A percentile compares a stretch with the other conserved stretches of the same genome.
phyloP scores from a whole-genome alignment of 2,329 filamentous ascomycete species.

The Xenosphaeropsis pyriputrescens region DNA sequence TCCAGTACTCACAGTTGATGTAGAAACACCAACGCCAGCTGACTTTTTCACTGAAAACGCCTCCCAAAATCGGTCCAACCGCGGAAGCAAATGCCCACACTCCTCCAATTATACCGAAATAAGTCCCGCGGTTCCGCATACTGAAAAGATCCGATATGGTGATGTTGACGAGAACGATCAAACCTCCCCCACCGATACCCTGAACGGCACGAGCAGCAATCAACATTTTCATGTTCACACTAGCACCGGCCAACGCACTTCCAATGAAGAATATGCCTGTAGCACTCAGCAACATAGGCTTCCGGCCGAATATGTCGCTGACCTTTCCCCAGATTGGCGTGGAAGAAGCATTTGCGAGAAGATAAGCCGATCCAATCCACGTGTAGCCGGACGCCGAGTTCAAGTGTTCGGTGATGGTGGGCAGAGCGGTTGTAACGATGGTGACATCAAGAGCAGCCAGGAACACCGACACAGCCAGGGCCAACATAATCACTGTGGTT shows the following conservation, averaged over 20 bases:
- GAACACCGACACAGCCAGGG: constrained; percentile 17
- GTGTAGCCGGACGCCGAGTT: constrained; percentile 39
- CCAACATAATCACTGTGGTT: constrained; percentile 16
- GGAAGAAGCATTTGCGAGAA: constrained; percentile 52
- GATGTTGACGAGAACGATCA: constrained; percentile 36
- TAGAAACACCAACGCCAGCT: constrained; percentile 42
- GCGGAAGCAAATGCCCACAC: constrained; percentile 53
- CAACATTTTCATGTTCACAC: constrained; percentile 28
- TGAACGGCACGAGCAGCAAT: constrained; percentile 32
- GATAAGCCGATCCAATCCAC: constrained; percentile 64
- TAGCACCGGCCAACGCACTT: constrained; percentile 31
- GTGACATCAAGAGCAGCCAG: constrained; percentile 24
- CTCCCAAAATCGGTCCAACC: constrained; percentile 52
- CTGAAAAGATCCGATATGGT: constrained; percentile 39
- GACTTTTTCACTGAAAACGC: constrained; percentile 46
- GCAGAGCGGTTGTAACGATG: constrained; percentile 45
- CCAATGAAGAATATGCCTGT: constrained; percentile 35
- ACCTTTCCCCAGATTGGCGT: constrained; percentile 51
- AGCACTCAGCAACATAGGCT: constrained; percentile 32
- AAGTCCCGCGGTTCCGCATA: constrained; percentile 25
- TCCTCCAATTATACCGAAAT: constrained; percentile 50
- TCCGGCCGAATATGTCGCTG: constrained; percentile 42
- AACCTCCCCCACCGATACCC: constrained; percentile 34
- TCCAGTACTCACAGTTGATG: constrained; percentile 26
- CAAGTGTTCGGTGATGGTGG: constrained; percentile 40